A percentile compares a stretch with the other conserved stretches of the same genome.
phyloP scores from a whole-genome alignment of 2,329 filamentous ascomycete genomes.

The Fusarium sp. region DNA sequence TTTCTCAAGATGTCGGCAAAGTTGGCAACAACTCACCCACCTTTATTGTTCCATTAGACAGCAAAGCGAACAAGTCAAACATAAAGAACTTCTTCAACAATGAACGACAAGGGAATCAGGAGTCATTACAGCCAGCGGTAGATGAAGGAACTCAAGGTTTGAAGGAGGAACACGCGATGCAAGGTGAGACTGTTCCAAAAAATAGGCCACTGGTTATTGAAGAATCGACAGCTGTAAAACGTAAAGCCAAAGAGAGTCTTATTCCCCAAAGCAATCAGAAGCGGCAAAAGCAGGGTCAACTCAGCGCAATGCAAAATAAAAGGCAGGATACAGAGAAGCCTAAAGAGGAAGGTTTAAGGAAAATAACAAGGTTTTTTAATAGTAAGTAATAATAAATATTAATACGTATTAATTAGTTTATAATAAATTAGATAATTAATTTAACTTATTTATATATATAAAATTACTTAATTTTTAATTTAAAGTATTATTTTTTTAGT shows the following conservation, averaged over 20 bases:
- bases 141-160: background rate
- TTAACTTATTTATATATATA: no score
- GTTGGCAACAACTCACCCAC: slow-evolving; percentile 89
- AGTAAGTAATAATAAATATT: background rate
- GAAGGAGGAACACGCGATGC: background rate
- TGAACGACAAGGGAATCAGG: slow-evolving; percentile 53
- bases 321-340: slow-evolving; percentile 46
- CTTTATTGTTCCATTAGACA: slow-evolving; percentile 86
- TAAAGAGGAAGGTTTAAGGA: slow-evolving; percentile 72
- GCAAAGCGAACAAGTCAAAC: slow-evolving; percentile 89
- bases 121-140: slow-evolving; percentile 22
- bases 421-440: no score
- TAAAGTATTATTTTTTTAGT: no score
- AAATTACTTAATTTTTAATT: no score
- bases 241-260: slow-evolving; percentile 40
- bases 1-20: slow-evolving; percentile 90
- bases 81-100: slow-evolving; percentile 93
- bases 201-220: background rate
- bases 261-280: slow-evolving; percentile 28
- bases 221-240: slow-evolving; percentile 29
- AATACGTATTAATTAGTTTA: no score
- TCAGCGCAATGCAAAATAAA: slow-evolving; percentile 58
- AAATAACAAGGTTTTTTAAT: slow-evolving; percentile 88
- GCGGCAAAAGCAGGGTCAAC: slow-evolving; percentile 41
- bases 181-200: background rate